Evolutionary conservation across 306 rosid species (phyloP).

Genomic region (Dalbergia oliveri): DNA sequence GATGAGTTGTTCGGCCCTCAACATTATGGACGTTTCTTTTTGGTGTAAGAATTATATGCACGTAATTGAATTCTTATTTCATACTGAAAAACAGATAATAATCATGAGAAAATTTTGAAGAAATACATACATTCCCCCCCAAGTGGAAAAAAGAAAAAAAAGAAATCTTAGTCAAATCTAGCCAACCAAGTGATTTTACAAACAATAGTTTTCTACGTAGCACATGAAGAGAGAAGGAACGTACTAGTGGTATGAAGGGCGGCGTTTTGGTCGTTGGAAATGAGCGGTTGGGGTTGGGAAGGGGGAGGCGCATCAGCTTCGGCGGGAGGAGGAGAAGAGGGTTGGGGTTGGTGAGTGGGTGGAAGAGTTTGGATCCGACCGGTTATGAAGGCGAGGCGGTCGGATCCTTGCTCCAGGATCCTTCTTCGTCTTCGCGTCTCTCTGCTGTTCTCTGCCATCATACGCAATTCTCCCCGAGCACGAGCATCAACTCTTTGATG

Average conservation of each 20-base stretch:
- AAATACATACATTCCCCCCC: no score
- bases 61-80: background rate
- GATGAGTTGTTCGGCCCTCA: background rate
- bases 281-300: constrained; percentile 43
- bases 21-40: background rate
- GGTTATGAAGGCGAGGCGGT: constrained; percentile 77
- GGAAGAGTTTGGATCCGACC: constrained; percentile 63
- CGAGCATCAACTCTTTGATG: no score
- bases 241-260: constrained; percentile 47
- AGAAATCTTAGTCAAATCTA: background rate
- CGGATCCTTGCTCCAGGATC: constrained; percentile 79
- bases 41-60: background rate
- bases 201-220: background rate
- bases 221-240: background rate
- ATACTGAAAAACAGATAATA: background rate
- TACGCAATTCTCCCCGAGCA: background rate
- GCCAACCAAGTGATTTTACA: background rate
- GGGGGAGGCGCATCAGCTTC: constrained; percentile 16
- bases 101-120: no score
- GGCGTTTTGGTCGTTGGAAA: constrained; percentile 42
- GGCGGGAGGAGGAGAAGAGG: background rate
- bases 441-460: constrained; percentile 75
- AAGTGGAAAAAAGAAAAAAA: no score
- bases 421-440: constrained; percentile 69
- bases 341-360: background rate